Evolutionary conservation across 2,329 filamentous ascomycete genomes (phyloP).

Genomic region (Colletotrichum plurivorum): DNA sequence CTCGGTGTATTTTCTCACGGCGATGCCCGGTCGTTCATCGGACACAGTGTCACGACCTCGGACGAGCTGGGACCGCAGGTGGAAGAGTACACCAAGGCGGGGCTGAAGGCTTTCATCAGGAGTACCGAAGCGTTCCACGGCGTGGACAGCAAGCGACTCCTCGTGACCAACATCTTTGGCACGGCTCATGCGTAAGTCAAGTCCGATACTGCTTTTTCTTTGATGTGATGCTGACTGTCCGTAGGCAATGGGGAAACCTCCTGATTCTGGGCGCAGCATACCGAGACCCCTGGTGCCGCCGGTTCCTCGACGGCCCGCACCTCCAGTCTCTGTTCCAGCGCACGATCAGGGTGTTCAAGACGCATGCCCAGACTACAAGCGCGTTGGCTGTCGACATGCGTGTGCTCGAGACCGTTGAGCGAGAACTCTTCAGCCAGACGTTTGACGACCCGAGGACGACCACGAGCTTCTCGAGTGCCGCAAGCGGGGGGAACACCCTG

Average conservation of each 20-base stretch:
- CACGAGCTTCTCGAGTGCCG: slow-evolving; percentile 60
- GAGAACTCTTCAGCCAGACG: slow-evolving; percentile 56
- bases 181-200: slow-evolving; percentile 92
- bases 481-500: slow-evolving; percentile 43
- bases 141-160: slow-evolving; percentile 74
- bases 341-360: slow-evolving; percentile 82
- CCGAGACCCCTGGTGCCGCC: slow-evolving; percentile 73
- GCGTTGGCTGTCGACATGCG: slow-evolving; percentile 80
- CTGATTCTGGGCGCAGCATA: slow-evolving; percentile 89
- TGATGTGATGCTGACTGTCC: not conserved
- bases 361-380: slow-evolving; percentile 80
- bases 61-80: slow-evolving; percentile 61
- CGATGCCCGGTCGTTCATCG: slow-evolving; percentile 20
- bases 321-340: slow-evolving; percentile 75
- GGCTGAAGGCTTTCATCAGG: slow-evolving; percentile 81
- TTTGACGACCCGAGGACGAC: slow-evolving; percentile 43
- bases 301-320: slow-evolving; percentile 68
- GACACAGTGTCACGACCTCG: slow-evolving; percentile 47
- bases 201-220: not conserved
- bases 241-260: slow-evolving; percentile 96
- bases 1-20: slow-evolving; percentile 49
- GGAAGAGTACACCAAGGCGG: slow-evolving; percentile 70
- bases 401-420: slow-evolving; percentile 74
- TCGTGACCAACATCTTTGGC: slow-evolving; percentile 96
- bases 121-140: slow-evolving; percentile 87